Evolutionary conservation across 768 basidiomycete genomes (phyloP), one percentile per base, ranked within the genome.

Genomic region (Kwoniella bestiolae): DNA sequence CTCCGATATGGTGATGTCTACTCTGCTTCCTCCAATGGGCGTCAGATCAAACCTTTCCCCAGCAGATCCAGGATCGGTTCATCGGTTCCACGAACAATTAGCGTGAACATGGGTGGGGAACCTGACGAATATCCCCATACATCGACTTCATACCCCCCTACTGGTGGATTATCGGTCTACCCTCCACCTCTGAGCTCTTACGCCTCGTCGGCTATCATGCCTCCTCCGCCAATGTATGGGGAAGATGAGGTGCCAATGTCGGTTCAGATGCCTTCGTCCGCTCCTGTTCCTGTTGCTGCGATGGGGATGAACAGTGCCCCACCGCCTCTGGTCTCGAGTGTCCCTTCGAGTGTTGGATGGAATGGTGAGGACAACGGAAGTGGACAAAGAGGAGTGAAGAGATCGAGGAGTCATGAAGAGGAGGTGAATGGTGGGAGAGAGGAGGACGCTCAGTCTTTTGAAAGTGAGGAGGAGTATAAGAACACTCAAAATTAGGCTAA

Each of bases 181-280:
- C 53, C 63, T 28, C 52, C 63, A 26, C 53, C 55, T 41, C 29
- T 56, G 11, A 46, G 47, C 8, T 53, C 63, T 1, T 57, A 56
- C 28, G 7, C 49, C 12, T 63, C 53, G 8, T 56, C 61, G 25
- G 61, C 64, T 28, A 25, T 45, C 50, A 14, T 29, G 3, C 56
- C 65, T 60, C 46, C 68, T 56, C 47, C 60, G 1, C 72, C 72
- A 4, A 73, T 75, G 71, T 77, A 77, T 60, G 73, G 75, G 23
- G 75, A 77, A 60, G 75, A 77, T 45, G 60, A 74, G 46, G 75
- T 77, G 1, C 73, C 70, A 28, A 77, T 77, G 73, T 60, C 71
- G 4, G 75, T 74, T 18, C 71, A 73, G 32, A 64, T 75, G 71
- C 67, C 70, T 7, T 29, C 34, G 8, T 50, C 58, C 23, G 52